Evolutionary conservation across 495 filamentous ascomycete genomes (phyloP).

Genomic region (Hypoxylon rickii): DNA sequence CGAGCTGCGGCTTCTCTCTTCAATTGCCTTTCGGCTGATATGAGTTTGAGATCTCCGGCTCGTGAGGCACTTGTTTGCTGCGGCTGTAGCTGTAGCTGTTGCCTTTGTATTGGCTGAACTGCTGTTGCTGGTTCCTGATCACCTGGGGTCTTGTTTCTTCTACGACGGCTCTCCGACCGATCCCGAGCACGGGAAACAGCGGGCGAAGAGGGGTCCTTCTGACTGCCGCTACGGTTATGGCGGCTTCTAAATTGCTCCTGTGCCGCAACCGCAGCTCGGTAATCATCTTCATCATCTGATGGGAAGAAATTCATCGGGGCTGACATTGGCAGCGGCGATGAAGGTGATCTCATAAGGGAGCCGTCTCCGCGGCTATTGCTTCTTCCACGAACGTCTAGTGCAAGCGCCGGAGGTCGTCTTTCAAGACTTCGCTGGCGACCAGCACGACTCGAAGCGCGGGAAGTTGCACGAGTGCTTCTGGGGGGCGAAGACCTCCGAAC

Average conservation of each 20-base stretch:
- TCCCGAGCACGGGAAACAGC: constrained; percentile 47
- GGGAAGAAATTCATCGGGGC: constrained; percentile 46
- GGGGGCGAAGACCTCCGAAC: constrained; percentile 44
- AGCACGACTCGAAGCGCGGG: constrained; percentile 48
- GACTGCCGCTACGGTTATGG: constrained; percentile 62
- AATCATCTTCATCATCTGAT: constrained; percentile 63
- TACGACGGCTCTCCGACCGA: constrained; percentile 56
- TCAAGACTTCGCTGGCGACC: constrained; percentile 58
- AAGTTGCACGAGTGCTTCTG: constrained; percentile 41
- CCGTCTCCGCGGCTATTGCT: constrained; percentile 57
- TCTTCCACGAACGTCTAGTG: constrained; percentile 59
- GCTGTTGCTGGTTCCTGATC: constrained; percentile 32
- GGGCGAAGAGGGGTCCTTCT: constrained; percentile 51
- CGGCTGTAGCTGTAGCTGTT: constrained; percentile 41
- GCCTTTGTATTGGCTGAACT: constrained; percentile 32
- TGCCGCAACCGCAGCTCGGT: constrained; percentile 63
- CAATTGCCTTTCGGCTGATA: constrained; percentile 57
- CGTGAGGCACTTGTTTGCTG: constrained; percentile 28
- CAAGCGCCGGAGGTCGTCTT: constrained; percentile 51
- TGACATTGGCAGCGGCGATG: constrained; percentile 76
- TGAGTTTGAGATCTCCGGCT: constrained; percentile 47
- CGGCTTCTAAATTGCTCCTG: constrained; percentile 64
- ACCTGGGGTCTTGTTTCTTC: constrained; percentile 38
- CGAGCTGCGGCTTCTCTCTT: constrained; percentile 81
- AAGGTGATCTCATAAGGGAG: constrained; percentile 71